These are phyloP conservation scores for Apiospora saccharicola DNA, from an alignment of 2,329 filamentous ascomycete genomes.

Conservation along the genomic window DNA sequence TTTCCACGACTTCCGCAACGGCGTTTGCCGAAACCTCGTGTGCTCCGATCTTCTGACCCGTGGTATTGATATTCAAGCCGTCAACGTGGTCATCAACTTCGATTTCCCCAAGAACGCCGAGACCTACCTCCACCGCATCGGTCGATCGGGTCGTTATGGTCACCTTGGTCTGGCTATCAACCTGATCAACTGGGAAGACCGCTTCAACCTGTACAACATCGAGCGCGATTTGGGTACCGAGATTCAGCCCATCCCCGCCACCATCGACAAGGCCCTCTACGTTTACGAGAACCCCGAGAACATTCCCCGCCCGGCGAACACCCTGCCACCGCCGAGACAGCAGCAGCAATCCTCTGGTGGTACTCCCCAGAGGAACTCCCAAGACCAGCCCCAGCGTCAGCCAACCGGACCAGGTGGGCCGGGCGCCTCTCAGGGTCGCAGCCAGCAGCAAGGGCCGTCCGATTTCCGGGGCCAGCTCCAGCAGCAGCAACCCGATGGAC, in stretches of 20 bases:
- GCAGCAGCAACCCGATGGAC: constrained; percentile 39
- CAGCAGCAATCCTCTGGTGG: constrained; percentile 30
- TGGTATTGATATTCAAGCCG: constrained; percentile 98
- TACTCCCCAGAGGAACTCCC: constrained; percentile 38
- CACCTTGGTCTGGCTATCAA: constrained; percentile 98
- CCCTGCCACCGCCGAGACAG: constrained; percentile 38
- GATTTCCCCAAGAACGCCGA: constrained; percentile 99
- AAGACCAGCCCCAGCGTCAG: constrained; percentile 37
- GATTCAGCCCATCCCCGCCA: constrained; percentile 92
- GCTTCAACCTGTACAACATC: constrained; percentile 98
- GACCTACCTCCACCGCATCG: constrained; percentile 97
- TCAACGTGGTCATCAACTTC: constrained; percentile 99
- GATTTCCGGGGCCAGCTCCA: constrained; percentile 37
- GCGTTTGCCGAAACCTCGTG: constrained; percentile 96
- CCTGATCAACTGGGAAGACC: constrained; percentile 98
- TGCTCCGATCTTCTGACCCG: constrained; percentile 97
- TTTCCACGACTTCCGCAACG: constrained; percentile 98
- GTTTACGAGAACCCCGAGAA: constrained; percentile 97
- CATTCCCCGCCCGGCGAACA: constrained; percentile 82
- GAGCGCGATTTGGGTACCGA: constrained; percentile 97
- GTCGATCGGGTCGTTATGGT: constrained; percentile 95
- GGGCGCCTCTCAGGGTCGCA: constrained; percentile 35
- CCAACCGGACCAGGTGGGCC: constrained; percentile 27
- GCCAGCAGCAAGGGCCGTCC: constrained; percentile 36
- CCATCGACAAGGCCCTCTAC: constrained; percentile 97